Percentiles rank a stretch among this genome's conserved stretches.
Conservation (phyloP, 768 basidiomycete species). For the Boletus tylopilopsis region DNA sequence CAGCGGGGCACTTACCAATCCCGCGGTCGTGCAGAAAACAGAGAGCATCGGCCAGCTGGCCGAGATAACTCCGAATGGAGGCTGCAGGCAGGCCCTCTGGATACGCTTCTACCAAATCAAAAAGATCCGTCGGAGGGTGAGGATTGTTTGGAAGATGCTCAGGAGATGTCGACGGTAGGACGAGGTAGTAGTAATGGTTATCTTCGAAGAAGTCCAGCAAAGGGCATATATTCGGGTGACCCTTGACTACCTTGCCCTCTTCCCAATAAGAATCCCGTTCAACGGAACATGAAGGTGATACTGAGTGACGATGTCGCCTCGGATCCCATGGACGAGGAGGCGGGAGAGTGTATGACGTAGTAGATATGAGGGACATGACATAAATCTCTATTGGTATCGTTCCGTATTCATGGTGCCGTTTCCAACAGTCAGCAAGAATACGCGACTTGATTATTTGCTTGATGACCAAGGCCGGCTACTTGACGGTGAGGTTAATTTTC, state of each 20-base stretch:
- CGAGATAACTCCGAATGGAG: constrained; percentile 78
- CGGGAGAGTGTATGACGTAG: constrained; percentile 76
- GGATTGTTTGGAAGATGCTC: constrained; percentile 50
- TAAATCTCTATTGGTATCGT: constrained; percentile 98
- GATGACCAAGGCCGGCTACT: constrained; percentile 84
- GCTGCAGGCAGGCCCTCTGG: constrained; percentile 79
- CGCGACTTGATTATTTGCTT: constrained; percentile 99
- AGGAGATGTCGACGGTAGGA: constrained; percentile 74
- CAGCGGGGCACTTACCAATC: constrained; percentile 58
- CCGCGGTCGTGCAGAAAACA: constrained; percentile 87
- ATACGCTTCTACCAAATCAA: constrained; percentile 89
- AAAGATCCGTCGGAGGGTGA: constrained; percentile 74
- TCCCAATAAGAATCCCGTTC: constrained; percentile 48
- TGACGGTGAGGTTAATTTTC: constrained; percentile 6
- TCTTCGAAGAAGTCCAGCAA: constrained; percentile 97
- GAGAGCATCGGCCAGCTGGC: constrained; percentile 91
- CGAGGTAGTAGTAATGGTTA: constrained; percentile 91
- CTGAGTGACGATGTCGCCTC: constrained; percentile 37
- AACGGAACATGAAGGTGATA: constrained; percentile 13
- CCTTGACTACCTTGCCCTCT: constrained; percentile 69
- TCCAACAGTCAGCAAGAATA: constrained; percentile 99
- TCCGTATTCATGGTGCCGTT: constrained; percentile 90
- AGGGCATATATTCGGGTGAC: constrained; percentile 94
- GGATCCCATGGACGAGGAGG: constrained; percentile 84
- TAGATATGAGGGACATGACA: constrained; percentile 87